Evolutionary conservation across 805 yeast genomes (phyloP), one percentile per base, ranked within the genome.

Genomic region (Saccharomycopsis guyanensis): DNA sequence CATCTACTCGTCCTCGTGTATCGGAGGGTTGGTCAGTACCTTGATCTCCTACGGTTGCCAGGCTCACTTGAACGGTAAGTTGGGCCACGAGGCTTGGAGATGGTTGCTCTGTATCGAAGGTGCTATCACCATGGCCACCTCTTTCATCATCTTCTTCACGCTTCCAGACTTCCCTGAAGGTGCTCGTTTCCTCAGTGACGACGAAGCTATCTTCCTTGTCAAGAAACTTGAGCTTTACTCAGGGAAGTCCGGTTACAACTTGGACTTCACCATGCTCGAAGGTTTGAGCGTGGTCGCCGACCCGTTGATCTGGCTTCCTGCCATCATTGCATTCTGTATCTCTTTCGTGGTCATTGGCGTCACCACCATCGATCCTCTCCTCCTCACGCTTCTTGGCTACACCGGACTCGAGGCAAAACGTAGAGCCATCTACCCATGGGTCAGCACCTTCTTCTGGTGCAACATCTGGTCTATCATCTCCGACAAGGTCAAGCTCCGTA

Each of bases 341-440:
- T 72, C 81, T 55, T 73, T 80, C 47, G 86, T 86, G 13, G 72
- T 85, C 15, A 81, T 81, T 55, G 81, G 86, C 29, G 80, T 79
- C 56, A 86, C 87, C 12, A 80, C 75, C 60, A 80, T 82, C 58
- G 80, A 86, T 16, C 78, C 84, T 38, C 69, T 81, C 25, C 80
- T 81, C 57, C 77, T 81, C 58, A 81, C 59, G 66, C 65, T 43
- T 62, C 71, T 81, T 63, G 81, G 82, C 20, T 71, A 80, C 66
- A 70, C 85, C 2, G 79, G 84, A 12, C 40, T 50, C 16, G 45
- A 45, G 12, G 25, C 43, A 2, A 80, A 78, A 55, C 67, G 75
- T 48, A 89, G 93, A 3, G 86, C 86, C 66, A 65, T 42, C 63
- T 71, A 0, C 81, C 86, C 86, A 65, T 78, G 23, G 66, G 67